Conservation (phyloP, 2,329 filamentous ascomycete species). For the Clonostachys sp. region DNA sequence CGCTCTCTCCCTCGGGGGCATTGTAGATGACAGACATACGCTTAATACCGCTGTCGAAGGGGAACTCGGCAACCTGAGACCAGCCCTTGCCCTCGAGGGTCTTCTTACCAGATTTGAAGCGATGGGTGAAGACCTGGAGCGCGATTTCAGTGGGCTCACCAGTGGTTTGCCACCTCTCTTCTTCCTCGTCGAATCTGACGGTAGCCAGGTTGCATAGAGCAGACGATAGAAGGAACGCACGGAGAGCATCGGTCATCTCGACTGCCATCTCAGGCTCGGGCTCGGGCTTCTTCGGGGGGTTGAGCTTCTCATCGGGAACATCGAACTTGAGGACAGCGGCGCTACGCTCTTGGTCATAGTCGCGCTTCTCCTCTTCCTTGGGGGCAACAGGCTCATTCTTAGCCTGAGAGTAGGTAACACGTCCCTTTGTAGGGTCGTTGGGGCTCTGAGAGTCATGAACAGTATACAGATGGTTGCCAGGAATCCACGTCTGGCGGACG, state of each 20-base stretch:
- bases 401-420: slow-evolving; percentile 38
- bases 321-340: slow-evolving; percentile 58
- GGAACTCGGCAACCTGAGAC: slow-evolving; percentile 65
- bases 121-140: slow-evolving; percentile 68
- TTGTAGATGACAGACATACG: slow-evolving; percentile 75
- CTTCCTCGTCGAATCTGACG: slow-evolving; percentile 48
- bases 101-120: slow-evolving; percentile 58
- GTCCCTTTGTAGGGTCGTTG: slow-evolving; percentile 55
- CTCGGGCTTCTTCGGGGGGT: slow-evolving; percentile 18
- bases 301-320: slow-evolving; percentile 52
- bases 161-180: slow-evolving; percentile 58
- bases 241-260: slow-evolving; percentile 43
- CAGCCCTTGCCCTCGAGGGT: slow-evolving; percentile 46
- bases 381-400: slow-evolving; percentile 21
- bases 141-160: slow-evolving; percentile 74
- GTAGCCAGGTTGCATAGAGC: slow-evolving; percentile 64
- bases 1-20: slow-evolving; percentile 31
- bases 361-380: slow-evolving; percentile 36
- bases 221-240: slow-evolving; percentile 47
- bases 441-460: slow-evolving; percentile 59
- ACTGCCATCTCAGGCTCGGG: slow-evolving; percentile 28
- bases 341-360: slow-evolving; percentile 57
- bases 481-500: slow-evolving; percentile 62
- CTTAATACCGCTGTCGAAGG: slow-evolving; percentile 76
- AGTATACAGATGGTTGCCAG: slow-evolving; percentile 49